Conservation (phyloP, 495 filamentous ascomycete species). For the Tuber calosporum region DNA sequence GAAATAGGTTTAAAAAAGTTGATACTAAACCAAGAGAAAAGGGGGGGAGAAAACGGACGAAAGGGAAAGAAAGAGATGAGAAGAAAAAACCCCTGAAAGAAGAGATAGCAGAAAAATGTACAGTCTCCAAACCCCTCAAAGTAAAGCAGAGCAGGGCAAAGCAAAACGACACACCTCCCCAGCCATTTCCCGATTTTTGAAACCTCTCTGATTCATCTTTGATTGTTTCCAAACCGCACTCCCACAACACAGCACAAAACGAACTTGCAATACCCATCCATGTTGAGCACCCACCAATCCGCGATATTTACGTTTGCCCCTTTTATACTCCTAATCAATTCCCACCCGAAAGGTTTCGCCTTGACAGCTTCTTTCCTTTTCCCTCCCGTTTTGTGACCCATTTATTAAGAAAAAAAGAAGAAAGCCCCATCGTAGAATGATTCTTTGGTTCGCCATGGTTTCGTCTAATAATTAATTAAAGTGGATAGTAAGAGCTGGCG, state of each 20-base stretch:
- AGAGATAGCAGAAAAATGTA: constrained; percentile 31
- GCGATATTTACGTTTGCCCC: constrained; percentile 30
- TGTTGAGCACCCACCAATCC: constrained; percentile 31
- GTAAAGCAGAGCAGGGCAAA: not conserved
- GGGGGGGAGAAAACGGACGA: not conserved
- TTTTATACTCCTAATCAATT: constrained; percentile 20
- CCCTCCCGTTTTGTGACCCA: not conserved
- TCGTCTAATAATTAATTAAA: constrained; percentile 10
- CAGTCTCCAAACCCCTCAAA: constrained; percentile 17
- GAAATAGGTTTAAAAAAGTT: constrained; percentile 15
- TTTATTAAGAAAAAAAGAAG: not conserved
- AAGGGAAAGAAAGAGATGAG: constrained; percentile 23
- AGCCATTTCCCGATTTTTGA: not conserved
- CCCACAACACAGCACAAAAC: constrained; percentile 12
- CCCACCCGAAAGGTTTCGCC: constrained; percentile 14
- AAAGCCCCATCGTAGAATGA: constrained; percentile 3
- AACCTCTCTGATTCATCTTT: constrained; percentile 7
- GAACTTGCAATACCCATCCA: constrained; percentile 20
- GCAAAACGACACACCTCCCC: not conserved
- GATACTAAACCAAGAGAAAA: not conserved
- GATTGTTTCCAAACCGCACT: not conserved
- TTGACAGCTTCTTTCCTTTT: not conserved
- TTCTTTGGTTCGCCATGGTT: constrained; percentile 1
- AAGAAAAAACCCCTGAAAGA: constrained; percentile 6
- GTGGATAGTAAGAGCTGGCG: not conserved